Evolutionary conservation across 352 stramenopile species (phyloP).

Genomic region (Pythium inflatum): DNA sequence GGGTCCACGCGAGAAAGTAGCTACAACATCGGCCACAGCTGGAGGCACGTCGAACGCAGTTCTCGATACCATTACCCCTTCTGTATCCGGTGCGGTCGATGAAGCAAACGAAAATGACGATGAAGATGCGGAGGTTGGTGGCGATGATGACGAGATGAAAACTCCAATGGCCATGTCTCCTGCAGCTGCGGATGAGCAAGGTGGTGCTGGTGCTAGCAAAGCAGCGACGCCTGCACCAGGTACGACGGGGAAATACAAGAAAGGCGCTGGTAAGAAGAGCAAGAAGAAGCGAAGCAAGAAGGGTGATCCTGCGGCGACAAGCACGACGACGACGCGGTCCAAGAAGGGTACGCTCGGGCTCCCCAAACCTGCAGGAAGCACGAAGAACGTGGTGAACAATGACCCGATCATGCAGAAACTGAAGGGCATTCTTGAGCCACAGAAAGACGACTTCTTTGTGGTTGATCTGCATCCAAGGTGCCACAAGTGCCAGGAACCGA

Average conservation of each 20-base stretch:
- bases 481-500: slow-evolving; percentile 87
- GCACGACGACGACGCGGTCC: slow-evolving; percentile 64
- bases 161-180: slow-evolving; percentile 58
- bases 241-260: slow-evolving; percentile 29
- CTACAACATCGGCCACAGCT: slow-evolving; percentile 5
- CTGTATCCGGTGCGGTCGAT: slow-evolving; percentile 7
- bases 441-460: slow-evolving; percentile 83
- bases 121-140: slow-evolving; percentile 25
- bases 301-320: slow-evolving; percentile 46
- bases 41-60: background rate
- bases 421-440: slow-evolving; percentile 90
- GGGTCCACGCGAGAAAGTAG: slow-evolving; percentile 33
- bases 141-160: slow-evolving; percentile 31
- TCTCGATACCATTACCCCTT: slow-evolving; percentile 1
- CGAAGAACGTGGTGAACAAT: slow-evolving; percentile 79
- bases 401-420: slow-evolving; percentile 98
- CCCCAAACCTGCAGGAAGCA: slow-evolving; percentile 46
- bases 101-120: slow-evolving; percentile 31
- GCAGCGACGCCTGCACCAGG: background rate
- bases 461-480: slow-evolving; percentile 66
- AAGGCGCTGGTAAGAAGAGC: slow-evolving; percentile 48
- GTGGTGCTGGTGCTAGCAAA: background rate
- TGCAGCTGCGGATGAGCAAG: slow-evolving; percentile 56
- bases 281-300: slow-evolving; percentile 87
- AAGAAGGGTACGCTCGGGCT: slow-evolving; percentile 57